Evolutionary conservation across 2,329 filamentous ascomycete genomes (phyloP), one percentile per base, ranked within the genome.

Genomic region (Neocatenulostroma microsporum): DNA sequence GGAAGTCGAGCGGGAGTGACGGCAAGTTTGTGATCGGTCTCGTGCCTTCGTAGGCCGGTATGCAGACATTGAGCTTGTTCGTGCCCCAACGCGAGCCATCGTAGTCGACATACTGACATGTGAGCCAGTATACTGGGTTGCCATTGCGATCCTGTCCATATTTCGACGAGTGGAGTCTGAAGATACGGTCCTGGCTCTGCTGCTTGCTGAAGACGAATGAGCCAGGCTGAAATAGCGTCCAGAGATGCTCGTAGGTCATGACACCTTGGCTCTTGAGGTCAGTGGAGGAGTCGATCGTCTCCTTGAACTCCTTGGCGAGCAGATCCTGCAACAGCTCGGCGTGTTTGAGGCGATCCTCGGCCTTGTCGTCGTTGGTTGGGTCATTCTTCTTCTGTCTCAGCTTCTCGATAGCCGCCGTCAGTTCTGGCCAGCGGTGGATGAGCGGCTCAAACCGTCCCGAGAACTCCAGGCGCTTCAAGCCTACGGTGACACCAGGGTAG

Each of bases 391-490:
- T 27, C 9, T 39, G 18, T 27, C 46, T 45, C 12, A 58, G 40
- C n/a, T 44, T 36, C 11, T 40, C 36, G 17, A 58, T 54, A 1
- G 78, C 65, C 5, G 61, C 50, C 2, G 66, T 45, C 8, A 66
- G 46, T 26, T 61, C 55, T 0, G 53, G 60, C 77, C 78, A 84
- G 21, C 79, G 70, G 56, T 84, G 78, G 26, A 82, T 73, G 32
- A 84, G 74, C 0, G 75, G 73, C 46, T 73, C 62, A 42, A 82
- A 83, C 0, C 46, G 42, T 7, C 69, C 70, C 6, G 61, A 55
- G 42, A 84, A 81, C 37, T 74, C 72, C 2, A 83, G 62, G 2
- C 74, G 68, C n/a, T 75, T 67, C 18, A 83, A 61, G 9, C 66
- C 67, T 21, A 73, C 70, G 2, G 74, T 73, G 20, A 83, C 64